Conservation (phyloP, 1,284 basidiomycete genomes). For the Papiliotrema fonsecae region DNA sequence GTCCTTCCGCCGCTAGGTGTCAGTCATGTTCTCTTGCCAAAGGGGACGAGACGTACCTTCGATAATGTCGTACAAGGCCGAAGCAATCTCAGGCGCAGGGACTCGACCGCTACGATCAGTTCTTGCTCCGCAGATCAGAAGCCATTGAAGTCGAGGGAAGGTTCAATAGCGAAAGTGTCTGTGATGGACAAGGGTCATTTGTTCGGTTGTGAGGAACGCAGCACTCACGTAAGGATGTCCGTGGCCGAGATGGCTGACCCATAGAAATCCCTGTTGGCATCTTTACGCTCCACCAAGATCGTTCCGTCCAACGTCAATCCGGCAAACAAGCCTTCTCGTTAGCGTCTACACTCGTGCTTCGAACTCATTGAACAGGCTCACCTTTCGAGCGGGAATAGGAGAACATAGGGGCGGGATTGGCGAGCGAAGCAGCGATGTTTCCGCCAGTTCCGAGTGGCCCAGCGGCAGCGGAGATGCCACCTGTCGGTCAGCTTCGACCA, state of each 20-base stretch:
- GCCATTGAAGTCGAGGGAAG: neutral
- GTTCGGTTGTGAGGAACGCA: too few species aligned
- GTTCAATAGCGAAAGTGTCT: neutral
- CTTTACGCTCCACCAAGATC: slow-evolving; percentile 87
- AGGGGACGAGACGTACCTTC: slow-evolving; percentile 52
- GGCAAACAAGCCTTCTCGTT: slow-evolving; percentile 79
- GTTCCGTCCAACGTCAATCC: slow-evolving; percentile 94
- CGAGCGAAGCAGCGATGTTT: slow-evolving; percentile 76
- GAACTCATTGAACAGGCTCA: too few species aligned
- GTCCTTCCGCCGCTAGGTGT: slow-evolving; percentile 48
- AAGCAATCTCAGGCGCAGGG: slow-evolving; percentile 93
- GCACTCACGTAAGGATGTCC: slow-evolving; percentile 65
- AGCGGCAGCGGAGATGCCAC: slow-evolving; percentile 74
- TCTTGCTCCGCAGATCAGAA: neutral
- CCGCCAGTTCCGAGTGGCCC: slow-evolving; percentile 95
- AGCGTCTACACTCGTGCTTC: too few species aligned
- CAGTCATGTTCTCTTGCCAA: slow-evolving; percentile 2
- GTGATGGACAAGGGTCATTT: too few species aligned
- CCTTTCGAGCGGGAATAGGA: slow-evolving; percentile 94
- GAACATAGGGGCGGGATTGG: slow-evolving; percentile 95
- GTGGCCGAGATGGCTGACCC: slow-evolving; percentile 83
- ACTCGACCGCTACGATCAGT: slow-evolving; percentile 64
- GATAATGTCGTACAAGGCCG: slow-evolving; percentile 88
- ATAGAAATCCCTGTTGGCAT: slow-evolving; percentile 92
- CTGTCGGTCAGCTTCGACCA: slow-evolving; percentile 36